Conservation (phyloP, 2,329 filamentous ascomycete genomes). For the Pleurostoma richardsiae region DNA sequence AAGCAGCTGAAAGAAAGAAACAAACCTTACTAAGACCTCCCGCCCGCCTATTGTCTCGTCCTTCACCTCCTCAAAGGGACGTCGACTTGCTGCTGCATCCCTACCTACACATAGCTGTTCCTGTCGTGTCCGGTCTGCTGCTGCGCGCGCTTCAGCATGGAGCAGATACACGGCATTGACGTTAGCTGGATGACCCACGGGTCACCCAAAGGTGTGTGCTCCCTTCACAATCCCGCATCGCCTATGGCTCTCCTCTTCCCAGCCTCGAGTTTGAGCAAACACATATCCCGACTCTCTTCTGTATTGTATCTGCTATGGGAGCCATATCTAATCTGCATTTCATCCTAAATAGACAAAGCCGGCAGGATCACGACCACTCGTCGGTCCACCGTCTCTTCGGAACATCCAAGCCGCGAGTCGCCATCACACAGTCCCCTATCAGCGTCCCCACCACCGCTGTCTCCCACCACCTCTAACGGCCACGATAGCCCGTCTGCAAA, state of each 20-base stretch:
- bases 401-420: constrained; percentile 11
- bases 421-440: constrained; percentile 6
- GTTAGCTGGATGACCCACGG: constrained; percentile 87
- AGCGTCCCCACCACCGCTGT: constrained; percentile 7
- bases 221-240: no score
- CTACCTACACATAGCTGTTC: no score
- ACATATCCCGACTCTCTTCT: no score
- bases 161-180: constrained; percentile 76
- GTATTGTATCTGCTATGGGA: no score
- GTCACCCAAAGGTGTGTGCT: constrained; percentile 67
- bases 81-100: not conserved
- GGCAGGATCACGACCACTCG: constrained; percentile 1
- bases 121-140: no score
- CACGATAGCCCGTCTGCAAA: constrained; percentile 4
- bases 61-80: not conserved
- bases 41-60: not conserved
- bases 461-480: constrained; percentile 9
- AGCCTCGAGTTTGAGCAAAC: no score
- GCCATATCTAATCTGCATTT: no score
- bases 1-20: not conserved
- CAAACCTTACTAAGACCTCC: not conserved
- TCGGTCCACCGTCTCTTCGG: constrained; percentile 13
- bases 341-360: no score
- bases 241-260: no score
- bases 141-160: constrained; percentile 52